Conservation (phyloP, 352 stramenopile genomes). For the Phytophthora syringae region DNA sequence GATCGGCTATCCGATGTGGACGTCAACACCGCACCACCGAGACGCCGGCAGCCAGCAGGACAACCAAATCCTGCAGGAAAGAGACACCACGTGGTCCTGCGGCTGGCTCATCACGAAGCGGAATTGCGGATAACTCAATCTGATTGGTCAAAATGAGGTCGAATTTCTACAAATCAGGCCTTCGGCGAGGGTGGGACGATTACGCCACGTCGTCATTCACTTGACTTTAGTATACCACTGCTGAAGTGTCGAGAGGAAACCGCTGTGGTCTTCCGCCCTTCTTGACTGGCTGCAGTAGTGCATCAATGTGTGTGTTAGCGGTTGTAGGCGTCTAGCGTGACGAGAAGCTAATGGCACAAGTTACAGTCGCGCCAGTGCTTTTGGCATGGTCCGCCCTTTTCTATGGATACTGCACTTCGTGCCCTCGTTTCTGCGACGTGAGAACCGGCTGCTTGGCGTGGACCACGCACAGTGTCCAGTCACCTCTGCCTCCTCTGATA, state of each 20-base stretch:
- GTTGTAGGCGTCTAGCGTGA: not conserved
- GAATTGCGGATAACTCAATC: not conserved
- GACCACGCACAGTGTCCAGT: slow-evolving; percentile 8
- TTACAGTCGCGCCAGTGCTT: not conserved
- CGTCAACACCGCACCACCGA: too few species aligned
- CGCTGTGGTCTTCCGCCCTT: slow-evolving; percentile 11
- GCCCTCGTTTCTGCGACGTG: slow-evolving; percentile 45
- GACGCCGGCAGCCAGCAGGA: not conserved
- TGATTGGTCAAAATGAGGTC: slow-evolving; percentile 18
- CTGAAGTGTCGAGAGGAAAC: slow-evolving; percentile 25
- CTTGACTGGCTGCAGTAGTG: too few species aligned
- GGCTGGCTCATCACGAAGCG: slow-evolving; percentile 21
- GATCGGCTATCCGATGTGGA: too few species aligned
- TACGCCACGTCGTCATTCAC: slow-evolving; percentile 23
- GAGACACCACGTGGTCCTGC: slow-evolving; percentile 9
- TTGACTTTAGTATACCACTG: slow-evolving; percentile 29
- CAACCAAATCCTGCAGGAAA: slow-evolving; percentile 22
- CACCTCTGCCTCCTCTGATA: slow-evolving; percentile 22
- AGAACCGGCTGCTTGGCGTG: not conserved
- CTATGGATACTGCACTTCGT: slow-evolving; percentile 33
- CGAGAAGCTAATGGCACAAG: not conserved
- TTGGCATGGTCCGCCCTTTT: slow-evolving; percentile 34
- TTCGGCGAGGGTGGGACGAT: slow-evolving; percentile 27
- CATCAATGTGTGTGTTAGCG: too few species aligned
- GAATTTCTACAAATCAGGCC: slow-evolving; percentile 21